Base-by-base conservation (phyloP, 768 basidiomycete genomes). In the Hygrocybe punicea region DNA sequence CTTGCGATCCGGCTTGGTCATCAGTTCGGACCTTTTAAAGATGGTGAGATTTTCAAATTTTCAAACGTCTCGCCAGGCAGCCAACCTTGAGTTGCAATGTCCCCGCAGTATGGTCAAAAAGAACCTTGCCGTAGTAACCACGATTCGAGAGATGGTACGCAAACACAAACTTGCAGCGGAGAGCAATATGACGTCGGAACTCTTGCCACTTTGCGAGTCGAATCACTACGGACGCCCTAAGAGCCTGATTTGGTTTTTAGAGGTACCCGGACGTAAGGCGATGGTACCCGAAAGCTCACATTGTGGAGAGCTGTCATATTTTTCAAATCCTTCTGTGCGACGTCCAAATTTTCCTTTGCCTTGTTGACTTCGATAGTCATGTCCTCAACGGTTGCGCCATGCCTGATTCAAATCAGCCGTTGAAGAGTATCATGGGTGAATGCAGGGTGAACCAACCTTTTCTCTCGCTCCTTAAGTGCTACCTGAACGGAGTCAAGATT, bases 111-210 rank as follows among this genome's bases (percentile, higher is more conserved):
- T 98, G 96, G 63, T 96, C 84, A 66, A 98, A 96, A 13, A 88
- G 68, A 17, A 98, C 85, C 70, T 93, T 91, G 55, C 94, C 94
- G 61, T 82, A 89, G 75, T 93, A 94, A 6, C 90, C 92, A 64
- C 97, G 89, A 60, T 87, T 82, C 11, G 85, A 84, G 17, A 97
- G 84, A 68, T 95, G 86, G 63, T 80, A 85, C 17, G 83, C 80
- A 76, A 98, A 97, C 39, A 89, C 84, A 25, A 86, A 76, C 65
- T 91, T 86, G 83, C 90, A 89, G 14, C 91, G 84, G 25, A 93
- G 76, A n/a, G 93, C 89, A 60, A 94, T 94, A 64, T 92, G 88
- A 9, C 84, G 80, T 51, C 95, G 84, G 77, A 95, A 95, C 55
- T 90, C 85, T 55, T 89, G 82, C 95, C 96, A 98, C 63, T 83